Base-by-base conservation (phyloP, 352 stramenopile genomes). In the Globisporangium perplexum region DNA sequence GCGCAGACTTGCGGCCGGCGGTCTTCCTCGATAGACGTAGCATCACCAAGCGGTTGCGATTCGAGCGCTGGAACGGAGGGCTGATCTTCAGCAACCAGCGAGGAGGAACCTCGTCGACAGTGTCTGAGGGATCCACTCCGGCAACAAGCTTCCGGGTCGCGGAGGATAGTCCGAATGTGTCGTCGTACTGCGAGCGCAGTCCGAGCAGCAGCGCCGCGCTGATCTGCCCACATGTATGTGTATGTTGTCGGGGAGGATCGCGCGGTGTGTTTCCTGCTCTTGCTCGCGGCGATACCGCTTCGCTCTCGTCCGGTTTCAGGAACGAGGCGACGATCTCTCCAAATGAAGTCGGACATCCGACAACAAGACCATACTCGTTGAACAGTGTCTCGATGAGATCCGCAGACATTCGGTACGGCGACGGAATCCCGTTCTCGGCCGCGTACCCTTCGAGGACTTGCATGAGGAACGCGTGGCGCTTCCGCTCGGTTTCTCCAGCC, bases 31-130 rank as follows among this genome's bases (percentile, higher is more conserved):
- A 63, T 10, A 88, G 61, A 5, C 77, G 66, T 17, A 77, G 31
- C 15, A 63, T 54, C 4, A 64, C 66, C 28, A 86, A 35, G 20
- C 74, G 71, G 59, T 82, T 68, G 11, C 70, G 65, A 35, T 89
- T 91, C 20, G 74, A 55, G 3, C 69, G 68, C 47, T 86, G 81
- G 42, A 87, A 80, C 7, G 66, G 55, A 17, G 62, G 7, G 26
- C 62, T 83, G 7, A 64, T 63, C 53, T 91, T 91, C 42, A 88
- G 60, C 41, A 88, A 57, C 74, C 78, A 88, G 22, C 81, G 76
- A 15, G 81, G 76, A 22, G 69, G 73, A 14, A 51, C 49, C 11
- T 58, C 66, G 15, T 67, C 58, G 20, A 58, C 23, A 10, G 26
- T 30, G 1, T n/a, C 14, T 1, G 20, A 7, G 6, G 51, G 31